These are phyloP conservation scores for Cryptococcus sp. DNA, from an alignment of 1,284 basidiomycete species.

Conservation along the genomic window DNA sequence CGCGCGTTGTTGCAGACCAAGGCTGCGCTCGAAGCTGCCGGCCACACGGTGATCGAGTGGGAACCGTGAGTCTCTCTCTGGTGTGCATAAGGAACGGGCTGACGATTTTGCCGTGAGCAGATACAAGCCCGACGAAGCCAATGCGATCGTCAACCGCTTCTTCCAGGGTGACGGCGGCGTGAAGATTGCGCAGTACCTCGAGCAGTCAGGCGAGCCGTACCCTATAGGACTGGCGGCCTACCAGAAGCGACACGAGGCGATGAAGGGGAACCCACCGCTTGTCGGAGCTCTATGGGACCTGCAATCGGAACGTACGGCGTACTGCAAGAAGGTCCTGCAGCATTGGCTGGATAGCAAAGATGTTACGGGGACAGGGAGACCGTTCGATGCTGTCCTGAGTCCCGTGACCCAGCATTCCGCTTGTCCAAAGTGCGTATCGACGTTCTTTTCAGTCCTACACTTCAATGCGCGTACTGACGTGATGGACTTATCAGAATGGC, in stretches of 20 bases:
- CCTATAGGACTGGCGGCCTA: slow-evolving; percentile 30
- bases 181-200: slow-evolving; percentile 37
- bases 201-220: slow-evolving; percentile 34
- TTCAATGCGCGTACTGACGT: background rate
- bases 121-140: slow-evolving; percentile 23
- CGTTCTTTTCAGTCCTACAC: no score
- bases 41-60: slow-evolving; percentile 62
- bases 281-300: slow-evolving; percentile 39
- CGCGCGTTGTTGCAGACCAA: slow-evolving; percentile 65
- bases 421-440: slow-evolving; percentile 23
- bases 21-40: slow-evolving; percentile 63
- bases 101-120: slow-evolving; percentile 2
- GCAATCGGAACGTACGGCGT: slow-evolving; percentile 34
- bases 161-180: slow-evolving; percentile 44
- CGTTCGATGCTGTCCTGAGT: slow-evolving; percentile 43
- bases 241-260: slow-evolving; percentile 20
- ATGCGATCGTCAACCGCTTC: slow-evolving; percentile 30
- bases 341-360: slow-evolving; percentile 34
- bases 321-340: slow-evolving; percentile 34
- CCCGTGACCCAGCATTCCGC: slow-evolving; percentile 36
- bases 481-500: slow-evolving; percentile 12
- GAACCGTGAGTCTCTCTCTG: slow-evolving; percentile 19
- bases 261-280: slow-evolving; percentile 22
- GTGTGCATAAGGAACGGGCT: no score
- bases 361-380: slow-evolving; percentile 39